Conservation (phyloP, 2,329 filamentous ascomycete species). For the Ophiocordyceps sinensis region DNA sequence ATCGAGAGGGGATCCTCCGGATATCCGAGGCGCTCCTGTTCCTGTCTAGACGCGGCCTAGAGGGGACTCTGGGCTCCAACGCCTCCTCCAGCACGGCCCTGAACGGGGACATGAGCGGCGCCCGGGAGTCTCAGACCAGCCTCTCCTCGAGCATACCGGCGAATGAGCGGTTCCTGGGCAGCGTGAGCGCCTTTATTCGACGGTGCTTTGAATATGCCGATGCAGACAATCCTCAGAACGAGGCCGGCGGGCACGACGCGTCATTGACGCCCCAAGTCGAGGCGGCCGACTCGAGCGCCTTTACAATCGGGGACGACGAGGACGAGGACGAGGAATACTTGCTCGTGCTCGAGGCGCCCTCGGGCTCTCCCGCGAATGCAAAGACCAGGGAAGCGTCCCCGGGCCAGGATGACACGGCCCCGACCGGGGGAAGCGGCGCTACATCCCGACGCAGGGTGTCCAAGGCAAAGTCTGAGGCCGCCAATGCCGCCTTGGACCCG, state of each 20-base stretch:
- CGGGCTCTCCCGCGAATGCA: slow-evolving; percentile 24
- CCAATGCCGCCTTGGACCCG: slow-evolving; percentile 84
- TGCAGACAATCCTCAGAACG: slow-evolving; percentile 61
- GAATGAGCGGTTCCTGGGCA: slow-evolving; percentile 81
- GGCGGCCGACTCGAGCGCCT: slow-evolving; percentile 33
- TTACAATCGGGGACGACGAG: slow-evolving; percentile 59
- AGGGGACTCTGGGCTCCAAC: slow-evolving; percentile 55
- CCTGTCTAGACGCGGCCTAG: slow-evolving; percentile 74
- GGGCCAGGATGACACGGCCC: slow-evolving; percentile 9
- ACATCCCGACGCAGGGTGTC: slow-evolving; percentile 27
- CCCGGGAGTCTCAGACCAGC: slow-evolving; percentile 20
- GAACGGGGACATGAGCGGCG: slow-evolving; percentile 19
- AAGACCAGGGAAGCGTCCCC: slow-evolving; percentile 26
- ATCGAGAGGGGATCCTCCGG: slow-evolving; percentile 83
- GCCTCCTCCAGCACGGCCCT: slow-evolving; percentile 44
- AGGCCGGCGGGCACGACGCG: slow-evolving; percentile 19
- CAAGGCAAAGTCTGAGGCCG: slow-evolving; percentile 57
- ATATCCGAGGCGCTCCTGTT: slow-evolving; percentile 93
- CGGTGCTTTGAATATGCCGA: slow-evolving; percentile 98
- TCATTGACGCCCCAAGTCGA: slow-evolving; percentile 12
- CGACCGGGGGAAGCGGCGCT: slow-evolving; percentile 5
- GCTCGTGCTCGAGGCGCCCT: slow-evolving; percentile 39
- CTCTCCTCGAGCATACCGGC: slow-evolving; percentile 40
- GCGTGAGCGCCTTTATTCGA: slow-evolving; percentile 88
- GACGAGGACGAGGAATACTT: slow-evolving; percentile 44